Base-by-base conservation (phyloP, 805 yeast genomes). In the Lipomyces sp. region DNA sequence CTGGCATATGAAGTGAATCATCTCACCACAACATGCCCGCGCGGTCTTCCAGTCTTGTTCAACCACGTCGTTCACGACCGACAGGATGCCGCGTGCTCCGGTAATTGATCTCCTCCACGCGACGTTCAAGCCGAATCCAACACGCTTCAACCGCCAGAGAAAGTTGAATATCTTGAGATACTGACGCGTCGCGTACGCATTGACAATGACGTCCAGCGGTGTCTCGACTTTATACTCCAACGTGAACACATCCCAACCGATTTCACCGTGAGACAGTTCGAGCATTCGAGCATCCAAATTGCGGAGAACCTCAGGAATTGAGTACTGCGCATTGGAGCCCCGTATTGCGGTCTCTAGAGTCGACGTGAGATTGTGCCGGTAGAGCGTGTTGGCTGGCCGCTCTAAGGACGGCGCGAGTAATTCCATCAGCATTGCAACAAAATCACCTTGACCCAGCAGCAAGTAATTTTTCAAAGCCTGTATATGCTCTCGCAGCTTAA, bases 221-320 rank as follows among this genome's bases (percentile, higher is more conserved):
- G 72, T 59, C 18, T 63, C 67, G 3, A 78, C 65, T 19, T 65
- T 63, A 65, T 86, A 93, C 63, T 89, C 97, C 33, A 90, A 70
- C 0, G 96, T 87, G 65, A 91, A 90, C 1, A 86, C 88, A 63
- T 90, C 95, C 96, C 96, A 90, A 0, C 96, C 96, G 44, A 80
- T 68, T 54, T 81, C 79, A 0, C 87, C 84, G 59, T 83, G 86
- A 2, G 82, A 82, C 43, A 84, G 69, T 51, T 84, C 88, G 43
- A 90, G 72, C 21, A 90, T 74, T 39, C 96, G 73, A 0, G 96
- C 96, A 71, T 93, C 98, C 11, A 91, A 64, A 44, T 86, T 68
- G 39, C 75, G 70, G 11, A 78, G 64, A 8, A 78, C 73, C 16
- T 66, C 70, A 2, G 67, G 70, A 1, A 60, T 57, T 22, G 71